These are phyloP conservation scores for Elongisporangium senticosum DNA, from an alignment of 352 stramenopile species.

Conservation along the genomic window DNA sequence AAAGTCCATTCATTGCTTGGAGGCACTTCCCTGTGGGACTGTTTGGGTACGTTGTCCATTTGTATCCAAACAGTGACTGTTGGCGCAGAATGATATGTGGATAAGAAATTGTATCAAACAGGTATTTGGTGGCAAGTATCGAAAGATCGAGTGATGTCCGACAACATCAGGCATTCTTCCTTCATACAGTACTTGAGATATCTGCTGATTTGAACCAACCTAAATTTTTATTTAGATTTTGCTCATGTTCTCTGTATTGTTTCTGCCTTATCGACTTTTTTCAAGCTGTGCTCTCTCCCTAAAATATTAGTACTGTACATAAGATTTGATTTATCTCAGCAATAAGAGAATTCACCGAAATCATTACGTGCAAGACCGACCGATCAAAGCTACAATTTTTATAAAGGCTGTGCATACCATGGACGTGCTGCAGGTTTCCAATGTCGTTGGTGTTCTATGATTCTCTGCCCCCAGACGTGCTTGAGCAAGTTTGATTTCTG, in stretches of 20 bases:
- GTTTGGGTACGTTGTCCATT: not conserved
- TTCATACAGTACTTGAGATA: not conserved
- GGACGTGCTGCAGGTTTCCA: too few species aligned
- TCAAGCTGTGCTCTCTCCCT: not conserved
- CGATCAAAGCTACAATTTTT: not conserved
- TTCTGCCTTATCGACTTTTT: not conserved
- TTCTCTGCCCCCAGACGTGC: too few species aligned
- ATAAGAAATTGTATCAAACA: not conserved
- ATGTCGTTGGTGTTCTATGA: too few species aligned
- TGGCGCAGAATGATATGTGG: not conserved
- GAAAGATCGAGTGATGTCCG: not conserved
- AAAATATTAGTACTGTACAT: not conserved
- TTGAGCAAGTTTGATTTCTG: too few species aligned
- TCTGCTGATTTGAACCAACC: not conserved
- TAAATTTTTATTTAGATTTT: not conserved
- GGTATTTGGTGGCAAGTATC: not conserved
- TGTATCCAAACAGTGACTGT: not conserved
- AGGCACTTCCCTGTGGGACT: not conserved
- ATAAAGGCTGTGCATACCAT: not conserved
- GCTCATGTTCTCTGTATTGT: not conserved
- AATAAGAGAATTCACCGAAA: not conserved
- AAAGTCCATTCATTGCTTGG: not conserved
- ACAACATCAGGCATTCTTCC: not conserved
- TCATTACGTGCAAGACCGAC: not conserved
- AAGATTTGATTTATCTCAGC: not conserved